A percentile compares a stretch with the other conserved stretches of the same genome.
phyloP scores from a whole-genome alignment of 805 yeast genomes.

The Saturnispora kantuleensis region DNA sequence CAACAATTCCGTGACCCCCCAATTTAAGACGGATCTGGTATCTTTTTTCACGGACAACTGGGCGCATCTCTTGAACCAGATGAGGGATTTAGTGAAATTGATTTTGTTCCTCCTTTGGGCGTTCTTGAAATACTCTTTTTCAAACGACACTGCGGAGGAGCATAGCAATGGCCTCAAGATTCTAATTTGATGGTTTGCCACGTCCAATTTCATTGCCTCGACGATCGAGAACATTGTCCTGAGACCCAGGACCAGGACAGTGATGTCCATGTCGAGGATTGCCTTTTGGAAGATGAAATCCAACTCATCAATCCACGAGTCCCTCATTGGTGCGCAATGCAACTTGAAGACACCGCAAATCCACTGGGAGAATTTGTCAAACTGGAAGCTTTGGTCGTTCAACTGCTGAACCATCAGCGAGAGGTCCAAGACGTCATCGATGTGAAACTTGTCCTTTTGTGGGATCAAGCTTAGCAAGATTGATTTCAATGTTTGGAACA shows the following conservation, averaged over 20 bases:
- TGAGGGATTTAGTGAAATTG: slow-evolving; percentile 47
- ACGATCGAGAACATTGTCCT: slow-evolving; percentile 70
- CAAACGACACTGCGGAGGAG: slow-evolving; percentile 83
- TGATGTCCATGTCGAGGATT: slow-evolving; percentile 15
- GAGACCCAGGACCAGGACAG: slow-evolving; percentile 61
- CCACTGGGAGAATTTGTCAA: slow-evolving; percentile 63
- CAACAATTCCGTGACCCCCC: slow-evolving; percentile 51
- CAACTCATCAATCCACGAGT: slow-evolving; percentile 82
- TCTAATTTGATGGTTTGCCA: slow-evolving; percentile 89
- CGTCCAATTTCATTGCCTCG: slow-evolving; percentile 92
- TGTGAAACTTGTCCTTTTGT: slow-evolving; percentile 55
- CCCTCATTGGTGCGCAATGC: slow-evolving; percentile 96
- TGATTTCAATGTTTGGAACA: slow-evolving; percentile 71
- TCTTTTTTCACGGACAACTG: slow-evolving; percentile 11
- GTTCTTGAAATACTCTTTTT: slow-evolving; percentile 66
- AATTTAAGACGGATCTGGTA: slow-evolving; percentile 30
- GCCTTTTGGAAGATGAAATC: slow-evolving; percentile 45
- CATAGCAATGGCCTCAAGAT: slow-evolving; percentile 74
- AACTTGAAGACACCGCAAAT: slow-evolving; percentile 67
- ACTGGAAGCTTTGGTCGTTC: slow-evolving; percentile 59
- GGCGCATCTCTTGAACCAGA: slow-evolving; percentile 48
- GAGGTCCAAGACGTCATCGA: slow-evolving; percentile 65
- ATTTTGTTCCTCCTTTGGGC: slow-evolving; percentile 46
- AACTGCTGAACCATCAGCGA: slow-evolving; percentile 71
- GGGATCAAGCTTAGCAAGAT: slow-evolving; percentile 71